A percentile compares a stretch with the other conserved stretches of the same genome.
Conservation (phyloP, 75 land plant genomes). For the Pseudotsuga menziesii region DNA sequence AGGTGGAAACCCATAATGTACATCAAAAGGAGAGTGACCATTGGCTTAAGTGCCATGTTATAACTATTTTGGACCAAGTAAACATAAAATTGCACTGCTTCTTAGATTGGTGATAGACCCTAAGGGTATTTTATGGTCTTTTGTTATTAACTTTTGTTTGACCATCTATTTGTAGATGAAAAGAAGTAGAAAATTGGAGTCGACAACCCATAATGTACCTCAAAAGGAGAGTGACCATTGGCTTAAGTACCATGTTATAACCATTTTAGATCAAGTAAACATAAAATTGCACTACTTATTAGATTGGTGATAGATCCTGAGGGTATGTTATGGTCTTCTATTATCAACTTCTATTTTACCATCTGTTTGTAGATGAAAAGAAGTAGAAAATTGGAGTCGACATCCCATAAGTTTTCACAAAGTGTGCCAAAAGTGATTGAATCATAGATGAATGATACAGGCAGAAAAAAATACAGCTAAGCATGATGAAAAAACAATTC, state of each 20-base stretch:
- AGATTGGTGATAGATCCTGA: not conserved
- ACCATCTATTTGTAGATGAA: not conserved
- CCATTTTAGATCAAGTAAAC: not conserved
- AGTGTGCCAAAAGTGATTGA: not conserved
- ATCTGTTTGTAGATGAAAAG: not conserved
- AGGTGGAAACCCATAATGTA: not conserved
- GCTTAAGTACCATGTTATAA: not conserved
- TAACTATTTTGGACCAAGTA: not conserved
- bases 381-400: not conserved
- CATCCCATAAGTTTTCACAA: slow-evolving; percentile 6
- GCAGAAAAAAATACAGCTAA: too few relatives aligned
- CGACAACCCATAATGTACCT: not conserved
- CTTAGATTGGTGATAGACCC: not conserved
- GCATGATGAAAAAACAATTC: too few relatives aligned
- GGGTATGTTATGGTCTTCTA: too few relatives aligned
- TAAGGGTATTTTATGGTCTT: not conserved
- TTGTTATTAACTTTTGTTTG: not conserved
- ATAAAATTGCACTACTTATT: not conserved
- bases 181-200: not conserved
- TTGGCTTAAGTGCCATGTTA: not conserved
- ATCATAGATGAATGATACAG: too few relatives aligned
- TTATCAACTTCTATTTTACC: not conserved
- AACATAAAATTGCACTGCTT: not conserved
- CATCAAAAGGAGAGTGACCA: not conserved
- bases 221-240: not conserved